Evolutionary conservation across 192 early-diverging fungal genomes (phyloP).

Genomic region (Chytriomyces confervae): DNA sequence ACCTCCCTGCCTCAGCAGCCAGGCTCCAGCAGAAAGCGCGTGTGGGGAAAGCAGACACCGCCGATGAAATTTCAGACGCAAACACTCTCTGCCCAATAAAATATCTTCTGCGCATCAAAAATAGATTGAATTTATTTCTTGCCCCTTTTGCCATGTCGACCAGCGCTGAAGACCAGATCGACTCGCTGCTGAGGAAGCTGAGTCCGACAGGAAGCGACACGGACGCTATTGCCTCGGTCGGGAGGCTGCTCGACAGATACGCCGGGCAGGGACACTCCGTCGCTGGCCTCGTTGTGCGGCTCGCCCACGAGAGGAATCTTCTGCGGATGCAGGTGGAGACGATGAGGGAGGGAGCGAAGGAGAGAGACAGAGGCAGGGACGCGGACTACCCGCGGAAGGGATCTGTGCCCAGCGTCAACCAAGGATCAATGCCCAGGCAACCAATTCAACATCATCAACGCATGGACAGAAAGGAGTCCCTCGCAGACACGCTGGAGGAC

Average conservation of each 20-base stretch:
- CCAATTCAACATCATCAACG: neutral
- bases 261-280: neutral
- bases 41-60: no score
- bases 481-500: neutral
- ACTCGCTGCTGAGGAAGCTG: neutral
- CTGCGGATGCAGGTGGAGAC: neutral
- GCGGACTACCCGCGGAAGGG: neutral
- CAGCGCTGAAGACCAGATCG: neutral
- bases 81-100: no score
- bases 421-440: neutral
- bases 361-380: neutral
- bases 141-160: neutral
- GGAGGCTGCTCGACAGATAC: neutral
- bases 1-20: no score
- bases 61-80: no score
- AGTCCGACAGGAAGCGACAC: neutral
- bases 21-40: no score
- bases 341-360: neutral
- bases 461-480: neutral
- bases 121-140: no score
- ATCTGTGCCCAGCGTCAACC: neutral
- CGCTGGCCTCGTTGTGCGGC: neutral
- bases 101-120: no score
- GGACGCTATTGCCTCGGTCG: neutral
- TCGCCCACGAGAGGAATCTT: constrained; percentile 2